Percentiles rank a stretch among this genome's conserved stretches.
Conservation (phyloP, 164 flowering plant genomes). For the Macadamia tetraphylla region DNA sequence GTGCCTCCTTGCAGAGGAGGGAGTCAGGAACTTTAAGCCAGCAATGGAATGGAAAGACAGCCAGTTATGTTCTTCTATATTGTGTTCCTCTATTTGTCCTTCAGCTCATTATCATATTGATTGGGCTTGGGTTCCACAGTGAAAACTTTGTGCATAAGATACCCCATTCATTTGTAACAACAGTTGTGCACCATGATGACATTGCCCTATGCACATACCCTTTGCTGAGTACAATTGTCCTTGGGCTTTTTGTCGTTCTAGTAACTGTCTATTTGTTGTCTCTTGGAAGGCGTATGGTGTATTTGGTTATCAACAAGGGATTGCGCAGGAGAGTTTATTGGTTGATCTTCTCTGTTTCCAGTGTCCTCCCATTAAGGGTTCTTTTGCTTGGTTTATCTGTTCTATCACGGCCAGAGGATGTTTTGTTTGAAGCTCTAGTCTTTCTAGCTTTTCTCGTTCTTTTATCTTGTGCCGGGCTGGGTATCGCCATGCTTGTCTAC, state of each 20-base stretch:
- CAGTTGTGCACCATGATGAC: slow-evolving; percentile 18
- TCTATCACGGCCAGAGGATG: slow-evolving; percentile 50
- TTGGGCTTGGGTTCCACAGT: slow-evolving; percentile 50
- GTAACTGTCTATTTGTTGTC: slow-evolving; percentile 58
- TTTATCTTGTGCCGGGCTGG: slow-evolving; percentile 56
- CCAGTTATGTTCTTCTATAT: slow-evolving; percentile 51
- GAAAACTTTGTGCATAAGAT: slow-evolving; percentile 22
- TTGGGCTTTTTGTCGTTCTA: slow-evolving; percentile 58
- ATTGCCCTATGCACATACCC: slow-evolving; percentile 81
- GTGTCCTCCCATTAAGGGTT: slow-evolving; percentile 72
- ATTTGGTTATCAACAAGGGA: slow-evolving; percentile 76
- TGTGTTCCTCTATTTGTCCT: slow-evolving; percentile 69
- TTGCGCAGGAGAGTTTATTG: slow-evolving; percentile 73
- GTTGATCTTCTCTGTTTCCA: slow-evolving; percentile 60
- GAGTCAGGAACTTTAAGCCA: slow-evolving; percentile 53
- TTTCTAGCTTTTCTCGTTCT: slow-evolving; percentile 75
- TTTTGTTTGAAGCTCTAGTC: slow-evolving; percentile 57
- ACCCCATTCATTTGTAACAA: slow-evolving; percentile 57
- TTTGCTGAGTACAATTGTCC: slow-evolving; percentile 65
- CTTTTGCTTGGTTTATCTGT: slow-evolving; percentile 81
- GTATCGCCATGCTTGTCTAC: slow-evolving; percentile 77
- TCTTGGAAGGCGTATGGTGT: slow-evolving; percentile 67
- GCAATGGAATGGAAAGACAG: slow-evolving; percentile 74
- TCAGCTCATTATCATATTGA: slow-evolving; percentile 58
- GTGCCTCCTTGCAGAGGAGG: slow-evolving; percentile 66